Evolutionary conservation across 345 rosid genomes (phyloP).

Genomic region (Citrus reticulata): DNA sequence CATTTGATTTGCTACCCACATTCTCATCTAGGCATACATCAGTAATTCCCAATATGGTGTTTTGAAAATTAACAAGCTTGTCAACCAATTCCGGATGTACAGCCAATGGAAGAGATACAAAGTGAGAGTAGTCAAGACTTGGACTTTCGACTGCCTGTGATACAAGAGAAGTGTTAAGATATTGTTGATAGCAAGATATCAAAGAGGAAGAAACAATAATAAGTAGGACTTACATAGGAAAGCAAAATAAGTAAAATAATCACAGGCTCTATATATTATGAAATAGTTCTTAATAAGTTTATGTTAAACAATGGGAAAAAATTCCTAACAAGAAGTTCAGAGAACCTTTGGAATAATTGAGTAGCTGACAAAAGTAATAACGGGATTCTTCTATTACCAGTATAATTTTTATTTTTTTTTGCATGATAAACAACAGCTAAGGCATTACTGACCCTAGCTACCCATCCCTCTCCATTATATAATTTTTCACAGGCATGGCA

Average conservation of each 20-base stretch:
- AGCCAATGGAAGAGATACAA: conserved; percentile 87
- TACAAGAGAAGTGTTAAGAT: neutral
- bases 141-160: conserved; percentile 66
- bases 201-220: neutral
- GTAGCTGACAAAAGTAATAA: neutral
- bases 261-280: neutral
- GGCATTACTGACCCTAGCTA: neutral
- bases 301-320: neutral
- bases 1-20: conserved; percentile 31
- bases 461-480: neutral
- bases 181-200: neutral
- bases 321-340: neutral
- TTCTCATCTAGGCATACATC: conserved; percentile 21
- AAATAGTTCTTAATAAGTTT: neutral
- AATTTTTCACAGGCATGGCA: neutral
- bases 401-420: too few relatives aligned
- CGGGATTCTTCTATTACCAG: neutral
- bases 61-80: conserved; percentile 74
- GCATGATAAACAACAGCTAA: neutral
- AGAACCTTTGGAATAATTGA: neutral
- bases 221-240: neutral
- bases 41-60: conserved; percentile 44
- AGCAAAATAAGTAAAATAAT: neutral
- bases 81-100: conserved; percentile 71
- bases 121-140: conserved; percentile 76